Percentiles rank a stretch among this genome's conserved stretches.
These are phyloP conservation scores for Gossypium longicalyx DNA, from an alignment of 345 rosid species.

Conservation along the genomic window DNA sequence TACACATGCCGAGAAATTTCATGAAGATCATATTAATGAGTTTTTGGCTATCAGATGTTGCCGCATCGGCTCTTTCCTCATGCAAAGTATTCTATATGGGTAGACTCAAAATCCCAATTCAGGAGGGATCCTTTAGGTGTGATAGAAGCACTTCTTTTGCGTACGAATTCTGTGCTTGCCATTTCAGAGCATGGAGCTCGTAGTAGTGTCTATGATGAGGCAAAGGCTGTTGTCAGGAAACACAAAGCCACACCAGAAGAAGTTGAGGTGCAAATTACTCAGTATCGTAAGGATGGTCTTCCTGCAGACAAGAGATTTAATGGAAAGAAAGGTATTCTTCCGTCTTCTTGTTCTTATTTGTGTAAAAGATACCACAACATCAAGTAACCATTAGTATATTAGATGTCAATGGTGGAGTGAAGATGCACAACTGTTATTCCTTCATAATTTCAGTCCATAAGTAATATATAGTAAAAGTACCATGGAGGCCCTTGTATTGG, in stretches of 20 bases:
- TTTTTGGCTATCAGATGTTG: slow-evolving; percentile 60
- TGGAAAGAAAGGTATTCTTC: slow-evolving; percentile 66
- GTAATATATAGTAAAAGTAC: too few species aligned
- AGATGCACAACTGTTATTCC: neutral
- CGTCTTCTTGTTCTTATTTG: neutral
- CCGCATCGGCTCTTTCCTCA: slow-evolving; percentile 83
- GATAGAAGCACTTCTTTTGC: slow-evolving; percentile 87
- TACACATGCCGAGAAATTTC: neutral
- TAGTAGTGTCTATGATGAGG: slow-evolving; percentile 89
- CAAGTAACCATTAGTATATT: neutral
- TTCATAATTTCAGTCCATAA: neutral
- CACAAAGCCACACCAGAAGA: slow-evolving; percentile 92
- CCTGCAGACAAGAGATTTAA: slow-evolving; percentile 73
- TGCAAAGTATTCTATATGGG: slow-evolving; percentile 86
- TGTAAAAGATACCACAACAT: neutral
- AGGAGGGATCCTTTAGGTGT: slow-evolving; percentile 95
- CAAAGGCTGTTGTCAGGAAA: slow-evolving; percentile 79
- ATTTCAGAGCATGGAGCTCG: slow-evolving; percentile 98
- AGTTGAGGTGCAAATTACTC: slow-evolving; percentile 72
- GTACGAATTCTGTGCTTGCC: slow-evolving; percentile 75
- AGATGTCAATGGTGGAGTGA: neutral
- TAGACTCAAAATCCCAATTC: slow-evolving; percentile 94
- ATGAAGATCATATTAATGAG: slow-evolving; percentile 5
- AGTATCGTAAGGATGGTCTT: slow-evolving; percentile 62
- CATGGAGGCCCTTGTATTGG: too few species aligned